Conservation (phyloP, 2,329 filamentous ascomycete species). For the Colletotrichum tanaceti region DNA sequence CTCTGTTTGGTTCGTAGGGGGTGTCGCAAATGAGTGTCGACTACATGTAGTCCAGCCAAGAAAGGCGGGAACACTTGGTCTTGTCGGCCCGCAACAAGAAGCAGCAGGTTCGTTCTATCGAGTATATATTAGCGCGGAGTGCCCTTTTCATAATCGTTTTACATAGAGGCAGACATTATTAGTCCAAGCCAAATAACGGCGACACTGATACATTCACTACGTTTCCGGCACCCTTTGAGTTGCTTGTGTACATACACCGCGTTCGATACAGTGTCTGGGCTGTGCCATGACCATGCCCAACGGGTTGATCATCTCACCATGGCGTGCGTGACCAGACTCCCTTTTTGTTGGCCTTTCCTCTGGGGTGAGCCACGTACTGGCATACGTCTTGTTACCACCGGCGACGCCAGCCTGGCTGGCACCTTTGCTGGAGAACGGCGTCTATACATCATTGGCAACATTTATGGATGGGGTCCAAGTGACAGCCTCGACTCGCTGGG, state of each 20-base stretch:
- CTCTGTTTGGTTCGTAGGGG: conserved; percentile 14
- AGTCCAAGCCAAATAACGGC: conserved; percentile 26
- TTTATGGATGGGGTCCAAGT: no score
- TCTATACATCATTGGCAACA: background rate
- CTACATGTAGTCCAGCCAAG: conserved; percentile 4
- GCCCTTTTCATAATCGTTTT: conserved; percentile 1
- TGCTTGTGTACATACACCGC: no score
- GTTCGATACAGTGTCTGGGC: background rate
- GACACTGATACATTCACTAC: conserved; percentile 5
- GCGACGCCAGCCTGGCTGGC: background rate
- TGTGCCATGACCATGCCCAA: background rate
- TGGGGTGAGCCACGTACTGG: no score
- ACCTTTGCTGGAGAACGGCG: background rate
- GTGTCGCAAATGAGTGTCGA: conserved; percentile 19
- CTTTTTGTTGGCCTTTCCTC: background rate
- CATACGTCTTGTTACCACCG: no score
- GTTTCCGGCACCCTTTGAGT: background rate
- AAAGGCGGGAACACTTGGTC: conserved; percentile 3
- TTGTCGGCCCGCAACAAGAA: background rate
- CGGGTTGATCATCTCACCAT: background rate
- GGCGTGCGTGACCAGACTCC: background rate
- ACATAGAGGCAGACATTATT: conserved; percentile 23
- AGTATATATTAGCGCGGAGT: conserved; percentile 33
- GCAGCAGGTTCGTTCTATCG: conserved; percentile 7
- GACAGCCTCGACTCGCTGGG: no score